Base-by-base conservation (phyloP, 75 land plant genomes). In the Gnetum montanum region DNA sequence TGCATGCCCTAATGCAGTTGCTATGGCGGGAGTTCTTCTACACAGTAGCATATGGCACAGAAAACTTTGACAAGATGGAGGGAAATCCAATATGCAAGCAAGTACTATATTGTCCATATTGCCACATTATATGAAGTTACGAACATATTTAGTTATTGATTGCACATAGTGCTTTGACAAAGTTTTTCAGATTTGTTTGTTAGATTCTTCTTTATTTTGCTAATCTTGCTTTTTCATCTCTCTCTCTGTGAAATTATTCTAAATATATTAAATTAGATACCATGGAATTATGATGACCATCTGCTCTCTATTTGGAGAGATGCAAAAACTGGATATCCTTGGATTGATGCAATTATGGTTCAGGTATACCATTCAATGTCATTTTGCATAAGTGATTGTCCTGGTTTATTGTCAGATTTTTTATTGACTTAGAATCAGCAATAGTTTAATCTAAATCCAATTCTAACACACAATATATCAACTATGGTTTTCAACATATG, bases 321-420 rank as follows among this genome's bases (percentile, higher is more conserved):
- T 40, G 88, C 67, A 22, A 68, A 70, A 43, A 91, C 97, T 47
- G 97, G 97, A 12, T 84, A 70, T 56, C 97, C 97, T 36, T 91
- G 97, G 97, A 87, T 91, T 68, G 97, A 91, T 73, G 97, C 97
- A 31, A 83, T 82, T 38, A 91, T 91, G 97, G 55, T 78, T 27
- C 97, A 91, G 85, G 93, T 86, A 43, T 49, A 65, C 13, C 58
- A 27, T 50, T 43, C n/a, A 33, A 13, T 31, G 1, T 59, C 37
- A n/a, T n/a, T n/a, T n/a, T n/a, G n/a, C n/a, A n/a, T n/a, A n/a
- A n/a, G n/a, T n/a, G n/a, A n/a, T n/a, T n/a, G n/a, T n/a, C n/a
- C n/a, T n/a, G n/a, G n/a, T n/a, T n/a, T n/a, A n/a, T n/a, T n/a
- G n/a, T n/a, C n/a, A n/a, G n/a, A n/a, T n/a, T n/a, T n/a, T n/a